Evolutionary conservation across 1,139 yeast species (phyloP), one percentile per base, ranked within the genome.

Genomic region (Blastobotrys capitulatus): DNA sequence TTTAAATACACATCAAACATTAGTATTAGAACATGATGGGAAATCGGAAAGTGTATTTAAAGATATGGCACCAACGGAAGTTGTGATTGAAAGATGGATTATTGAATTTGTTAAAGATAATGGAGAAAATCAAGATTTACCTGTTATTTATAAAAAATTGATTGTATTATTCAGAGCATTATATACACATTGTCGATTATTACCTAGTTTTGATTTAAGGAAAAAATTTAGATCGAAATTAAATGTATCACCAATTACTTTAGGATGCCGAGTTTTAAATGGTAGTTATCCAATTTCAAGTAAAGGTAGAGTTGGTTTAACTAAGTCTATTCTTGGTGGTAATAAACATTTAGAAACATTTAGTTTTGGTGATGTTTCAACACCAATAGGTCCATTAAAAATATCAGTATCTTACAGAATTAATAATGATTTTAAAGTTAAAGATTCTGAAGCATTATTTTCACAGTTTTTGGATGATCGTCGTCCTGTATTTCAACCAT

Each of bases 21-120:
- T 89, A 42, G 77, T 82, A 43, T 66, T 72, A 34, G 90, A 79
- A 50, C 63, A 68, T 9, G 74, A 71, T 5, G 74, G 74, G 38
- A 69, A 68, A 50, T 56, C 69, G n/a, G 77, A 79, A 78, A 70
- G 73, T 34, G 81, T 80, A 13, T 72, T 63, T 15, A 74, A 73
- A 50, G 79, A 42, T 22, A 41, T 38, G 80, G 16, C 74, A 75
- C 61, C 83, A 83, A 59, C 80, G 13, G 97, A 90, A 65, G 79
- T 92, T 16, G 96, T 92, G 1, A 69, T 92, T 51, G 98, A 92
- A 63, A 74, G 98, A 52, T 92, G 98, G 98, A 72, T 88, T 25
- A 71, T 92, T 36, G 96, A 89, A 64, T 78, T 89, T 55, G 90
- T 86, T 78, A 80, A 54, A 32, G 48, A 45, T 16, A 10, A 38